phyloP scores from a whole-genome alignment of 2,329 filamentous ascomycete genomes.

The Penicillium sp. region DNA sequence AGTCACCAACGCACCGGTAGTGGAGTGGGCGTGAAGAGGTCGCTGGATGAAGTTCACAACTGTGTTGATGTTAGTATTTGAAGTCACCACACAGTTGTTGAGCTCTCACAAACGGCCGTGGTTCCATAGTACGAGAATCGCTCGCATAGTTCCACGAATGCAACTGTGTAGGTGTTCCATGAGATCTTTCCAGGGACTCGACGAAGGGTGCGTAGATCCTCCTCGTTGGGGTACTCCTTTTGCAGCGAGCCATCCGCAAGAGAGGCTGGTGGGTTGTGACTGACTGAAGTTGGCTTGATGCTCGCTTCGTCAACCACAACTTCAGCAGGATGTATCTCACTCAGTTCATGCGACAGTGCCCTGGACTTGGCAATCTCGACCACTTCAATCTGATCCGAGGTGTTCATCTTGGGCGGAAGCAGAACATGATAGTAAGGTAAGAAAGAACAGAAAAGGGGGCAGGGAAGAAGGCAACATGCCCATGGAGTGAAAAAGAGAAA shows the following conservation, averaged over 20 bases:
- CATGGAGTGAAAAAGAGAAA: not conserved
- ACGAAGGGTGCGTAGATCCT: constrained; percentile 37
- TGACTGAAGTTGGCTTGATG: constrained; percentile 11
- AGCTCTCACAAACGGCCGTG: constrained; percentile 58
- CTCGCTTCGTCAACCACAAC: constrained; percentile 1
- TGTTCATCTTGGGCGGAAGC: constrained; percentile 21
- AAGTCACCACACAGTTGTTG: not conserved
- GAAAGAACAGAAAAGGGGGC: not conserved
- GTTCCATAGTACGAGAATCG: constrained; percentile 78
- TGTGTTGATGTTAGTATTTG: constrained; percentile 22
- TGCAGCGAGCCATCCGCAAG: not conserved
- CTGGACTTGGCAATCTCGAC: constrained; percentile 26
- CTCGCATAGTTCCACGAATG: constrained; percentile 73
- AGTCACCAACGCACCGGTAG: constrained; percentile 47
- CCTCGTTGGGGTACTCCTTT: constrained; percentile 29
- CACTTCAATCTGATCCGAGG: constrained; percentile 26
- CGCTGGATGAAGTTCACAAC: constrained; percentile 65
- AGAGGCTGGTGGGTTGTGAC: not conserved
- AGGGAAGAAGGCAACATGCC: not conserved
- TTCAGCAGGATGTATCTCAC: constrained; percentile 1
- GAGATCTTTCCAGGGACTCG: constrained; percentile 51
- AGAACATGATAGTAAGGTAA: not conserved
- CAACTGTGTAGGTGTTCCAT: constrained; percentile 67
- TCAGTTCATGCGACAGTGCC: constrained; percentile 22
- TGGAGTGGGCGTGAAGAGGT: constrained; percentile 55